Evolutionary conservation across 2,329 filamentous ascomycete species (phyloP).

Genomic region (Gaeumannomyces sp.): DNA sequence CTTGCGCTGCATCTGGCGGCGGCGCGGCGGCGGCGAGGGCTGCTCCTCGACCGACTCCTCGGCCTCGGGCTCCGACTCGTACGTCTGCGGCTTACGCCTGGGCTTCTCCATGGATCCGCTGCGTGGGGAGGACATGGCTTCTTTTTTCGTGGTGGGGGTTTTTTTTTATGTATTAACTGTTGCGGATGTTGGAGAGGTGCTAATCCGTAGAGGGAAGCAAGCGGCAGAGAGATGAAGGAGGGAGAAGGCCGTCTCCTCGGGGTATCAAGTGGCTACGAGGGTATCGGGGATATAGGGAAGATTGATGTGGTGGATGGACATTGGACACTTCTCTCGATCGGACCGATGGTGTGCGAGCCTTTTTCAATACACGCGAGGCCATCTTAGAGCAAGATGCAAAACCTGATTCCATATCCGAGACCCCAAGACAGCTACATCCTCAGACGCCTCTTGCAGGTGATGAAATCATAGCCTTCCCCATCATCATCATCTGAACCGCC

Average conservation of each 20-base stretch:
- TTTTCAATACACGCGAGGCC: background rate
- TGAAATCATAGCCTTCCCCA: conserved; percentile 13
- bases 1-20: conserved; percentile 23
- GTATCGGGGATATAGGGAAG: background rate
- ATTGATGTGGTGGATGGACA: background rate
- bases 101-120: conserved; percentile 25
- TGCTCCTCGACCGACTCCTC: conserved; percentile 25
- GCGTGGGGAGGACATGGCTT: conserved; percentile 24
- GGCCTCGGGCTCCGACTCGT: conserved; percentile 31
- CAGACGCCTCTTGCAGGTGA: conserved; percentile 1
- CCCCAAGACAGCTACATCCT: background rate
- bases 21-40: conserved; percentile 20
- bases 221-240: background rate
- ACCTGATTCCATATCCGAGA: conserved; percentile 10
- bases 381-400: conserved; percentile 6
- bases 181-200: background rate
- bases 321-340: background rate
- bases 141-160: background rate
- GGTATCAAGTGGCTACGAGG: background rate
- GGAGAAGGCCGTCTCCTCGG: background rate
- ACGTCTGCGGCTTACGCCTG: conserved; percentile 22
- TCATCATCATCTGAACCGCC: conserved; percentile 1
- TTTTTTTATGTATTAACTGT: background rate
- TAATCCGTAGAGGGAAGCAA: background rate
- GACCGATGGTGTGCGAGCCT: background rate